Percentiles rank a stretch among this genome's conserved stretches.
Conservation (phyloP, 306 rosid genomes). For the Herpetospermum pedunculosum region DNA sequence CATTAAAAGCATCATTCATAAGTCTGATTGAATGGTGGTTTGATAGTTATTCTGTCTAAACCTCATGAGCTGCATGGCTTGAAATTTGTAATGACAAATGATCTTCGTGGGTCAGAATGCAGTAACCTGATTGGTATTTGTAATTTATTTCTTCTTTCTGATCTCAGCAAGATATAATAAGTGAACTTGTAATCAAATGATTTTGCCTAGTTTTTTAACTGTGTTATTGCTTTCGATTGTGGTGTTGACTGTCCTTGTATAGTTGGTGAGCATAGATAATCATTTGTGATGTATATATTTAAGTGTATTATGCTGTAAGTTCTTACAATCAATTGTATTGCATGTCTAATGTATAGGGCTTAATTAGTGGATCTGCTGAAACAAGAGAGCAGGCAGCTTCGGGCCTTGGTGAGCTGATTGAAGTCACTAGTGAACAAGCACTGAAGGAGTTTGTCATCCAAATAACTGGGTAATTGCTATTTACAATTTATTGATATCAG, state of each 20-base stretch:
- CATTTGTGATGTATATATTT: neutral
- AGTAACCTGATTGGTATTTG: neutral
- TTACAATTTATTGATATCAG: neutral
- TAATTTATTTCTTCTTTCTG: neutral
- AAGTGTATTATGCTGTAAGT: neutral
- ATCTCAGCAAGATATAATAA: neutral
- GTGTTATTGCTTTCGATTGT: neutral
- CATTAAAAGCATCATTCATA: neutral
- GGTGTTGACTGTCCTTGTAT: neutral
- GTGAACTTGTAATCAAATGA: neutral
- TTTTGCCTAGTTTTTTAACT: neutral
- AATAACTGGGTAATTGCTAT: conserved; percentile 68
- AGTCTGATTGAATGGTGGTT: neutral
- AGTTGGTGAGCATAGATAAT: neutral
- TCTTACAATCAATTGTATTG: neutral
- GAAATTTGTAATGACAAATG: neutral
- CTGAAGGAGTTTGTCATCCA: conserved; percentile 85
- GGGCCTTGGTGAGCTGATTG: conserved; percentile 95
- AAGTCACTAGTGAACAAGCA: conserved; percentile 81
- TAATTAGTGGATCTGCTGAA: conserved; percentile 89
- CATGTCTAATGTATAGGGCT: conserved; percentile 43
- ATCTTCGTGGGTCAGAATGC: neutral
- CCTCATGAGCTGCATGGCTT: neutral
- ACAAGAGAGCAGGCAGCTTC: conserved; percentile 92
- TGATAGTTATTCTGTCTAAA: neutral